These are phyloP conservation scores for Condylostoma magnum DNA, from an alignment of 169 alveolate species.

Conservation along the genomic window DNA sequence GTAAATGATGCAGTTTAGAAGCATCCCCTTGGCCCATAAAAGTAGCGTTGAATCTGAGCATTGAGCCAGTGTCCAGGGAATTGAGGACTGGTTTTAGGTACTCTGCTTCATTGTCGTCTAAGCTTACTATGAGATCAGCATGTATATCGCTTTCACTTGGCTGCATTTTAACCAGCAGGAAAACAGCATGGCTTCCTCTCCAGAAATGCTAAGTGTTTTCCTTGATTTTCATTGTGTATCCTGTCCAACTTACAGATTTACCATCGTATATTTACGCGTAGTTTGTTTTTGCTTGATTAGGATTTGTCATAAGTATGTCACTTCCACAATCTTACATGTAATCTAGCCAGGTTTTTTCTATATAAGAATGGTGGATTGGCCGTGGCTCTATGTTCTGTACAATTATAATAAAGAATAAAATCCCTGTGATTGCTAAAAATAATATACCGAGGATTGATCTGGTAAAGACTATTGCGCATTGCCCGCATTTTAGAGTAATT, in stretches of 20 bases:
- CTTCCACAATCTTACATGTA: slow-evolving; percentile 24
- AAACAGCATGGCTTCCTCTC: slow-evolving; percentile 32
- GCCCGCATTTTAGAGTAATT: slow-evolving; percentile 5
- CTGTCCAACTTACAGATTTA: slow-evolving; percentile 22
- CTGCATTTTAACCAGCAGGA: slow-evolving; percentile 18
- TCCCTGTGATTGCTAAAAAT: not conserved
- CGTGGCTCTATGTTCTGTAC: no score
- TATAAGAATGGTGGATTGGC: not conserved
- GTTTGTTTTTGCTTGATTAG: not conserved
- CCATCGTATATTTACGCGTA: slow-evolving; percentile 7
- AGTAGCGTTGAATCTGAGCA: slow-evolving; percentile 22
- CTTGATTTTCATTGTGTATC: slow-evolving; percentile 12
- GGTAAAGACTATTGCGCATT: slow-evolving; percentile 22
- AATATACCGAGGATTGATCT: not conserved
- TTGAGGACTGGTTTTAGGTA: not conserved
- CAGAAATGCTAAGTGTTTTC: slow-evolving; percentile 3
- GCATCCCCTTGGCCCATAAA: slow-evolving; percentile 10
- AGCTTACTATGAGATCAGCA: slow-evolving; percentile 25
- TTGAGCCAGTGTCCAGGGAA: slow-evolving; percentile 6
- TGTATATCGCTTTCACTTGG: slow-evolving; percentile 30
- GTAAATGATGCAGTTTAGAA: slow-evolving; percentile 10
- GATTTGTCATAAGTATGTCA: slow-evolving; percentile 1
- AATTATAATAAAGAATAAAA: not conserved
- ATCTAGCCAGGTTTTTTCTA: slow-evolving; percentile 13
- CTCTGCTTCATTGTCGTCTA: slow-evolving; percentile 12